Percentiles rank a stretch among this genome's conserved stretches.
Conservation (phyloP, 805 yeast species). For the Dipodascus albidus region DNA sequence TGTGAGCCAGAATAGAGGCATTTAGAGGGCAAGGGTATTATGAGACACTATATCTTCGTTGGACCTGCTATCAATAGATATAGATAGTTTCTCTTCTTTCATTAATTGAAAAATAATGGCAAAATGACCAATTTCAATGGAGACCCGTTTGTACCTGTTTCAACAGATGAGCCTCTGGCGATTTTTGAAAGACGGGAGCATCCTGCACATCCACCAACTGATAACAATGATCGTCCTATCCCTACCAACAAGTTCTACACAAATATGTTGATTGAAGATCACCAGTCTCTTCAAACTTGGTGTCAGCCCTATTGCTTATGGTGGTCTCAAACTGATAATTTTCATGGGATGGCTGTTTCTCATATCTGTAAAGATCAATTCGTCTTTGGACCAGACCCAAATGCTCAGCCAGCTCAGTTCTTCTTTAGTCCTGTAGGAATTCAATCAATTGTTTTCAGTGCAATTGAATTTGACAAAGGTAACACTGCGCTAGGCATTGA, state of each 20-base stretch:
- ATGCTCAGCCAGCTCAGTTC: constrained; percentile 27
- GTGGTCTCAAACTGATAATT: constrained; percentile 36
- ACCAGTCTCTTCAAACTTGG: constrained; percentile 60
- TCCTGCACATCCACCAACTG: not conserved
- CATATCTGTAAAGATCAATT: constrained; percentile 45
- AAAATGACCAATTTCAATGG: constrained; percentile 7
- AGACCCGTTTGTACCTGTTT: constrained; percentile 11
- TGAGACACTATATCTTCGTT: too few relatives aligned
- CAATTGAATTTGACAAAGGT: constrained; percentile 4
- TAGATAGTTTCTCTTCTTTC: not conserved
- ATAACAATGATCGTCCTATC: constrained; percentile 4
- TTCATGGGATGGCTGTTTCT: constrained; percentile 47
- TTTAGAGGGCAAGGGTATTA: too few relatives aligned
- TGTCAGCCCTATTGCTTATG: constrained; percentile 71
- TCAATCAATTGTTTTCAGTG: constrained; percentile 35
- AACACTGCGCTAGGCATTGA: not conserved
- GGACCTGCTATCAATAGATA: too few relatives aligned
- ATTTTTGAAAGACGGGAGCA: constrained; percentile 1
- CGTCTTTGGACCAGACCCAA: constrained; percentile 54
- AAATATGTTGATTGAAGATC: constrained; percentile 46
- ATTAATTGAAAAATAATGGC: too few relatives aligned
- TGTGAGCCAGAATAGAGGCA: too few relatives aligned
- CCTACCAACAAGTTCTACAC: constrained; percentile 68
- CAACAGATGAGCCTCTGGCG: not conserved
- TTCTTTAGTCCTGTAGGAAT: constrained; percentile 35